Percentiles rank a stretch among this genome's conserved stretches.
These are phyloP conservation scores for Acanthamoeba sp. DNA, from an alignment of 208 protist species.

Conservation along the genomic window DNA sequence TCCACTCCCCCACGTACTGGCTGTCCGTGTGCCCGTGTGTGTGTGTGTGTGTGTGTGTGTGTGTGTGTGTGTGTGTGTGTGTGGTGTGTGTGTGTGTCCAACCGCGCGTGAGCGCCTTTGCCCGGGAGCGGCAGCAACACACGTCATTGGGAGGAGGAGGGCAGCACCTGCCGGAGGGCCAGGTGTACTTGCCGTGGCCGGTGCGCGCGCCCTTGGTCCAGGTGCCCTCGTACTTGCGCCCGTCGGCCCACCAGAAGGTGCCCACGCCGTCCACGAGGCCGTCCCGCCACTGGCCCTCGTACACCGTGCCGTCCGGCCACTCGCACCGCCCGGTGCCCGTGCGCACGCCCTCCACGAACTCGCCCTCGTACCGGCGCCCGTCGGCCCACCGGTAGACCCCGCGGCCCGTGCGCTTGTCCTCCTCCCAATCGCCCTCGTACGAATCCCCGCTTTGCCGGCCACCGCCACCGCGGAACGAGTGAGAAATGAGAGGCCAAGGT, in stretches of 20 bases:
- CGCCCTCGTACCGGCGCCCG: background rate
- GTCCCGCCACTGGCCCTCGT: conserved; percentile 15
- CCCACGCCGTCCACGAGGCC: conserved; percentile 2
- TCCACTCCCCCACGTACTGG: conserved; percentile 80
- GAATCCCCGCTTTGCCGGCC: background rate
- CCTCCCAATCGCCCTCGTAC: conserved; percentile 28
- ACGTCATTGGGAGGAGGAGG: no score
- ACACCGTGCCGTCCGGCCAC: conserved; percentile 21
- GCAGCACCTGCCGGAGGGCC: conserved; percentile 47
- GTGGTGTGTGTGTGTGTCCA: no score
- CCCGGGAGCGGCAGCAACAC: no score
- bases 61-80: no score
- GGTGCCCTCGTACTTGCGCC: conserved; percentile 26
- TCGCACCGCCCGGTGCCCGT: conserved; percentile 13
- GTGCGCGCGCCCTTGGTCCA: conserved; percentile 32
- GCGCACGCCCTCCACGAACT: conserved; percentile 12
- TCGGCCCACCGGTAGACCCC: conserved; percentile 29
- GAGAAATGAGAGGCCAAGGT: no score
- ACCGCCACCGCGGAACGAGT: no score
- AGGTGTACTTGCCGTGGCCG: conserved; percentile 53
- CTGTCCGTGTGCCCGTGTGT: no score
- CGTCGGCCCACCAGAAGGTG: conserved; percentile 49
- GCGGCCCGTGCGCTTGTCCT: conserved; percentile 26
- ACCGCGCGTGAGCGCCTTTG: no score
- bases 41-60: no score